Conservation (phyloP, 2,329 filamentous ascomycete species). For the Microsporum canis region DNA sequence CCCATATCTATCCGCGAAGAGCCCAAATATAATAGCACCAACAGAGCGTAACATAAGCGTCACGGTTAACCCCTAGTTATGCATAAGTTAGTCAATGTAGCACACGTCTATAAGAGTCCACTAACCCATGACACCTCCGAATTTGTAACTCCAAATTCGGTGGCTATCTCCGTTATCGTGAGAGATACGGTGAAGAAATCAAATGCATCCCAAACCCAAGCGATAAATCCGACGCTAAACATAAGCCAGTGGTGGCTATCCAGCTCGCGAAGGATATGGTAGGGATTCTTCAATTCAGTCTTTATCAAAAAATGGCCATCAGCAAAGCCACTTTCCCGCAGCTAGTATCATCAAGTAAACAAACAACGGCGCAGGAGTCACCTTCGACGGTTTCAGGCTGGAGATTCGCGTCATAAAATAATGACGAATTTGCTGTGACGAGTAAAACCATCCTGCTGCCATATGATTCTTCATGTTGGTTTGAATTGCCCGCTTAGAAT, state of each 20-base stretch:
- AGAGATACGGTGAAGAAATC: slow-evolving; percentile 54
- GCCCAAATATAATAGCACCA: slow-evolving; percentile 47
- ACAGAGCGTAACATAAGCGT: slow-evolving; percentile 52
- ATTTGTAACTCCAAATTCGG: slow-evolving; percentile 43
- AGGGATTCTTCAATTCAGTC: slow-evolving; percentile 34
- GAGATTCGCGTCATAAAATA: slow-evolving; percentile 26
- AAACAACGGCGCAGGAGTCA: not conserved
- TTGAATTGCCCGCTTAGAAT: too few relatives aligned
- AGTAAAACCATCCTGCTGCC: slow-evolving; percentile 25
- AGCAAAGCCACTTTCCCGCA: not conserved
- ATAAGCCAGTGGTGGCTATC: slow-evolving; percentile 50
- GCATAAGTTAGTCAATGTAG: not conserved
- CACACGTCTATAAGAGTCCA: slow-evolving; percentile 24
- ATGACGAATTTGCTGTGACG: slow-evolving; percentile 22
- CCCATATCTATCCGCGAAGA: slow-evolving; percentile 43
- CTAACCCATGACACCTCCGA: slow-evolving; percentile 49
- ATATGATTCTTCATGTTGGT: slow-evolving; percentile 23
- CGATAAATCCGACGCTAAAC: slow-evolving; percentile 37
- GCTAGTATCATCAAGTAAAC: not conserved
- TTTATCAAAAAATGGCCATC: not conserved
- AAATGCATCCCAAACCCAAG: slow-evolving; percentile 47
- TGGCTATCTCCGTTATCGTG: slow-evolving; percentile 43
- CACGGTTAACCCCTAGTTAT: slow-evolving; percentile 33
- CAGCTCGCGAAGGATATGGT: slow-evolving; percentile 40
- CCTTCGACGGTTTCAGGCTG: slow-evolving; percentile 25